Evolutionary conservation across 2,329 filamentous ascomycete genomes (phyloP), one percentile per base, ranked within the genome.

Genomic region (Aurifilum marmelostoma): DNA sequence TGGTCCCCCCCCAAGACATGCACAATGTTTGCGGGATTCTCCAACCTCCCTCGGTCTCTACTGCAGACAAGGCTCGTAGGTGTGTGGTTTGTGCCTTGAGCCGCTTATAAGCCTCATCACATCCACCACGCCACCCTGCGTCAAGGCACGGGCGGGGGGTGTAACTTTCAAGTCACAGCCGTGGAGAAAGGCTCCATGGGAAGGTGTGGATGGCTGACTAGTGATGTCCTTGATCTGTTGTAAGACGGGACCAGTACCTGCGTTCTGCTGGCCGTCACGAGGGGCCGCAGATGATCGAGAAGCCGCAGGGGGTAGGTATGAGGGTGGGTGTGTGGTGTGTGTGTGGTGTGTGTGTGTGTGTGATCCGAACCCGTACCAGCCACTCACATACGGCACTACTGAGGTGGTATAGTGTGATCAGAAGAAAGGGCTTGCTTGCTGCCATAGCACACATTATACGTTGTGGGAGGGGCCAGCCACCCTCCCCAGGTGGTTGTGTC

Each of bases 171-270:
- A 39, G 32, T 32, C 50, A 29, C 18, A 24, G 59, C 8, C 14
- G 29, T 68, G 43, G 43, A 32, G 43, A 18, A 37, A 29, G 11
- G 21, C 43, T 2, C 59, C n/a, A 43, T 29, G 59, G 34, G 11
- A 37, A 1, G 29, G 29, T 39, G 63, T 68, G 65, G 68, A 63
- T 65, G 69, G 66, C 7, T 63, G 66, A 66, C 69, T 70, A 27
- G 27, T 50, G 24, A 59, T 56, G 47, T 62, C 59, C 63, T 63
- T 16, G 21, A 18, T 37, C 66, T 66, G 58, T 41, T 32, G 66
- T 70, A 43, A 65, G 69, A 66, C 66, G 67, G 61, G 54, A 64
- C 69, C 43, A 69, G 67, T 71, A 67, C 69, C 69, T 71, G 69
- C 69, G 67, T 71, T 59, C 50, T 41, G 50, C n/a, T 65, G 69